Evolutionary conservation across 1,284 basidiomycete genomes (phyloP).

Genomic region (Chiua sp.): DNA sequence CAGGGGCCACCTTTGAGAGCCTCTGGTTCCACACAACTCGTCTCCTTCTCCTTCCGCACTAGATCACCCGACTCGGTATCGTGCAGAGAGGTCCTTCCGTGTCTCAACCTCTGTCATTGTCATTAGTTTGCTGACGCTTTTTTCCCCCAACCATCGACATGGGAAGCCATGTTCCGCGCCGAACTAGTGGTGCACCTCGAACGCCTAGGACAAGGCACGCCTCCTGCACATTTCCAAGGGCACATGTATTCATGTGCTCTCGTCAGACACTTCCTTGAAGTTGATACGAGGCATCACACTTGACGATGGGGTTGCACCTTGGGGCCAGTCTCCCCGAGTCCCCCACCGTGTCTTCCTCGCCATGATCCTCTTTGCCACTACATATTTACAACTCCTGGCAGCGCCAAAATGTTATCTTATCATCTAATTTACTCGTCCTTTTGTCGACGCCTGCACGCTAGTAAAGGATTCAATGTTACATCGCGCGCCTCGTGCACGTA

Average conservation of each 20-base stretch:
- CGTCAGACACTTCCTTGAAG: too few relatives aligned
- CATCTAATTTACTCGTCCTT: too few relatives aligned
- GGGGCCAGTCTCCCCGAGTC: too few relatives aligned
- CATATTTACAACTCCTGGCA: too few relatives aligned
- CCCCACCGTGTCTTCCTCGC: too few relatives aligned
- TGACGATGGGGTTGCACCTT: too few relatives aligned
- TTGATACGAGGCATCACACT: too few relatives aligned
- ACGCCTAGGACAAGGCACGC: constrained; percentile 61
- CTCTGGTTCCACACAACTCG: constrained; percentile 78
- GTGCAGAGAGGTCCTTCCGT: constrained; percentile 79
- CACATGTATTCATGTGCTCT: too few relatives aligned
- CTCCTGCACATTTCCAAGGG: too few relatives aligned
- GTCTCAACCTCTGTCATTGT: not conserved
- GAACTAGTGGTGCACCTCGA: constrained; percentile 82
- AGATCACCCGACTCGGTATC: constrained; percentile 57
- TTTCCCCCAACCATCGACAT: constrained; percentile 73
- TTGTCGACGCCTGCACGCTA: not conserved
- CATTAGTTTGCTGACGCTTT: constrained; percentile 6
- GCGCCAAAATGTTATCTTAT: too few relatives aligned
- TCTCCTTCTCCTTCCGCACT: constrained; percentile 16
- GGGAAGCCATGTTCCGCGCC: constrained; percentile 94
- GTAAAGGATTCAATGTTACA: not conserved
- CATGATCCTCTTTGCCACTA: too few relatives aligned
- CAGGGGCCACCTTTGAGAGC: constrained; percentile 84
- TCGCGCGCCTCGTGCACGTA: too few relatives aligned